Conservation (phyloP, 768 basidiomycete genomes). For the Agrocybe chaxingu region DNA sequence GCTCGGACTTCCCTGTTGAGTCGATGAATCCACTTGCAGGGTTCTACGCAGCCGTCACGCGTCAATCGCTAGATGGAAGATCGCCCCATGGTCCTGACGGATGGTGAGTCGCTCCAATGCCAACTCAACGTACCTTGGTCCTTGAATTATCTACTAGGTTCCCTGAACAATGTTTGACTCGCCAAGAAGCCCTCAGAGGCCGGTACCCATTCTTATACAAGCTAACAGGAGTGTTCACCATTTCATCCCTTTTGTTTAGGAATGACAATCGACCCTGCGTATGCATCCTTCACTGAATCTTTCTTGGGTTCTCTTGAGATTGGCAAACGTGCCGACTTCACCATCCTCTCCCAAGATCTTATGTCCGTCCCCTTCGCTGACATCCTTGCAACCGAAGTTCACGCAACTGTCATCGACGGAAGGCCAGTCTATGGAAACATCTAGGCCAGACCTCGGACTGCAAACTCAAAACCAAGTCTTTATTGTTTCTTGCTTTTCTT, state of each 20-base stretch:
- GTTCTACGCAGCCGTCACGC: slow-evolving; percentile 86
- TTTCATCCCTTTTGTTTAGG: slow-evolving; percentile 36
- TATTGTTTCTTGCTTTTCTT: slow-evolving; percentile 2
- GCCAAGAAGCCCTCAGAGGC: slow-evolving; percentile 74
- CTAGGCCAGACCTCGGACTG: slow-evolving; percentile 11
- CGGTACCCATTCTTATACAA: no score
- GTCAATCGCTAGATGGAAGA: slow-evolving; percentile 61
- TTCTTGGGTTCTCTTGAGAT: slow-evolving; percentile 70
- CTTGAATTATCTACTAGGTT: slow-evolving; percentile 49
- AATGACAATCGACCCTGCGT: slow-evolving; percentile 86
- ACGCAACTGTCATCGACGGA: slow-evolving; percentile 81
- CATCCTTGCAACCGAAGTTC: slow-evolving; percentile 66
- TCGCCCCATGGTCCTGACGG: slow-evolving; percentile 84
- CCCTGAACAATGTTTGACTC: slow-evolving; percentile 72
- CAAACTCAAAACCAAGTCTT: background rate
- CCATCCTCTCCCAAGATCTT: slow-evolving; percentile 81
- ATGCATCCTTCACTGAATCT: slow-evolving; percentile 78
- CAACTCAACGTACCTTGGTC: background rate
- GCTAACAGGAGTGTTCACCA: slow-evolving; percentile 14
- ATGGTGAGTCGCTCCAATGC: slow-evolving; percentile 52
- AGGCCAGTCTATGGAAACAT: slow-evolving; percentile 36
- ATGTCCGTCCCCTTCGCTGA: slow-evolving; percentile 58
- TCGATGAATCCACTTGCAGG: slow-evolving; percentile 78
- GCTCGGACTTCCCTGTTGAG: slow-evolving; percentile 91
- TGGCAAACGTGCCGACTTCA: slow-evolving; percentile 84